Base-by-base conservation (phyloP, 1,284 basidiomycete species). In the Ustilago lituana region DNA sequence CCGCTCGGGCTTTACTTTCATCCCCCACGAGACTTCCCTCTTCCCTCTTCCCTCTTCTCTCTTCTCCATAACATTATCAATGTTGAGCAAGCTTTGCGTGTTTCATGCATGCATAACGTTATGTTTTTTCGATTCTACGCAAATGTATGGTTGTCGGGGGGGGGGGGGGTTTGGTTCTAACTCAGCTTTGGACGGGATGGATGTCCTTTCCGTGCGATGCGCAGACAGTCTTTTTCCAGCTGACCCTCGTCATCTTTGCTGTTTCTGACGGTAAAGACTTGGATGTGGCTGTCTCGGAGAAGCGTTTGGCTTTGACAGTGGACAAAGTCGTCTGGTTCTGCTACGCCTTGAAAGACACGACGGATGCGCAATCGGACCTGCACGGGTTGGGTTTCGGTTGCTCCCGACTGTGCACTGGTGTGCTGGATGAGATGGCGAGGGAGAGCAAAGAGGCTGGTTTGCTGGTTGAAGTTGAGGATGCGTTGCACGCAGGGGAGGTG, bases 301-400 rank as follows among this genome's bases (percentile, higher is more conserved):
- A 89, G 89, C 67, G 85, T 86, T 14, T 91, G 90, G 4, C 95
- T 94, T 80, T 95, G 90, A 79, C 95, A 98, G 19, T 89, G 85
- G 8, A 98, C 95, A 82, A 97, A 99, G 83, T 98, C 96, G 51
- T 89, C 88, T 6, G 96, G 96, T 83, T 99, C 96, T 51, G 89
- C 87, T 3, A 92, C 93, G 8, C 95, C 96, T 54, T 98, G 91
- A 78, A 91, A 89, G 64, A 96, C 94, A 11, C 89, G 85, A 47
- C 84, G 86, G 44, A 98, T 86, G 45, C 86, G 85, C 2, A 76
- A 23, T 6, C 17, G 49, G 27, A 33, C 54, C 10, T 17, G 37
- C 4, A 37, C n/a, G n/a, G n/a, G n/a, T n/a, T n/a, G n/a, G n/a
- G n/a, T n/a, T n/a, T n/a, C 35, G 24, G 4, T 37, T 4, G n/a